phyloP scores from a whole-genome alignment of 2,329 filamentous ascomycete genomes.

The Diaporthe citriasiana region DNA sequence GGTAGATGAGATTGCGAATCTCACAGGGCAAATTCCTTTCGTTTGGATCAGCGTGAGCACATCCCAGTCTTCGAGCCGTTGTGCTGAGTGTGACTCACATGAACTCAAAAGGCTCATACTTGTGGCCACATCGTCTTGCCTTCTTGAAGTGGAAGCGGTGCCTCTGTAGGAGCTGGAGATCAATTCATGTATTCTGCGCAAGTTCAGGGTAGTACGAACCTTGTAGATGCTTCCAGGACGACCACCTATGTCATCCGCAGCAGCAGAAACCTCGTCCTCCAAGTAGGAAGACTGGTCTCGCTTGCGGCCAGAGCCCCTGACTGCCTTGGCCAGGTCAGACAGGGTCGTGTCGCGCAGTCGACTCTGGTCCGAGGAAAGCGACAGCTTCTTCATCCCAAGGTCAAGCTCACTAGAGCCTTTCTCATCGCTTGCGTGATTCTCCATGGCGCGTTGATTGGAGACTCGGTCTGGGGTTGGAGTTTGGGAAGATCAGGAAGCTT shows the following conservation, averaged over 20 bases:
- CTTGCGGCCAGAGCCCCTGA: background rate
- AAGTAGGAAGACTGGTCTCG: background rate
- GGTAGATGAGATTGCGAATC: constrained; percentile 21
- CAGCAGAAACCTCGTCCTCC: background rate
- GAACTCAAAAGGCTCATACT: background rate
- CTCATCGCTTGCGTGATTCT: too few species aligned
- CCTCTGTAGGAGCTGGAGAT: background rate
- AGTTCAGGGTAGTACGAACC: background rate
- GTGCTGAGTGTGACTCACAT: background rate
- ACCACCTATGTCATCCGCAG: background rate
- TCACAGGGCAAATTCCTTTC: background rate
- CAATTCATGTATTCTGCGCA: background rate
- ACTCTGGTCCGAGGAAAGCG: background rate
- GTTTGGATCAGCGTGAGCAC: background rate
- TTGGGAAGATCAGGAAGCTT: background rate
- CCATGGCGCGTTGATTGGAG: background rate
- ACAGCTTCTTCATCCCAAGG: background rate
- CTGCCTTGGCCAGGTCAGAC: background rate
- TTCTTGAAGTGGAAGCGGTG: background rate
- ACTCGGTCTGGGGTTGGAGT: background rate
- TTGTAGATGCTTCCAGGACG: background rate
- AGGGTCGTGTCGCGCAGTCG: rapidly evolving
- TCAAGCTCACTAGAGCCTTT: background rate
- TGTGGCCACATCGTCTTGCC: background rate
- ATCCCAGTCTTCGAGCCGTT: rapidly evolving